A percentile compares a stretch with the other conserved stretches of the same genome.
These are phyloP conservation scores for Pyronema domesticum DNA, from an alignment of 495 filamentous ascomycete genomes.

Conservation along the genomic window DNA sequence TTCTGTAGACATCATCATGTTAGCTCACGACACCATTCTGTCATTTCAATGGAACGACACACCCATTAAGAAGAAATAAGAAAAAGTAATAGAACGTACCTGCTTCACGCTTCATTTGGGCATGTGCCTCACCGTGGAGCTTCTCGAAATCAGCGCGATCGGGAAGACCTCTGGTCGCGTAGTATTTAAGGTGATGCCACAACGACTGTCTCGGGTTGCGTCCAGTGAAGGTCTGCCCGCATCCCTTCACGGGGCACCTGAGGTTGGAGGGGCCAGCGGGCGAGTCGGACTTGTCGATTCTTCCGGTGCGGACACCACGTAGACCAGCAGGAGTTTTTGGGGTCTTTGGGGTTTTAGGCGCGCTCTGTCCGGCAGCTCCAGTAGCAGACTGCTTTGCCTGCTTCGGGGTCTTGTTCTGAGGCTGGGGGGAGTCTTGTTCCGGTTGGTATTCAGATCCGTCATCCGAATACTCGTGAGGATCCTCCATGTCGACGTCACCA, in stretches of 20 bases:
- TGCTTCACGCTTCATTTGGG: conserved; percentile 21
- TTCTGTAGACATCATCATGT: conserved; percentile 9
- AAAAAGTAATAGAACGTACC: conserved; percentile 7
- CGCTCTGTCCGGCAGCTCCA: background rate
- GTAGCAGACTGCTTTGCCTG: background rate
- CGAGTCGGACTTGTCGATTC: conserved; percentile 17
- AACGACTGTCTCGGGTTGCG: conserved; percentile 23
- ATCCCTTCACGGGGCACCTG: conserved; percentile 23
- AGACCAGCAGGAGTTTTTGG: conserved; percentile 12
- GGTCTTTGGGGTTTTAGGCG: conserved; percentile 9
- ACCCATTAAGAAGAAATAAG: background rate
- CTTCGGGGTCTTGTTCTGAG: background rate
- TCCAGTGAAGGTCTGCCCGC: conserved; percentile 22
- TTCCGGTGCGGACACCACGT: conserved; percentile 16
- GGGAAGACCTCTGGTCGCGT: conserved; percentile 21
- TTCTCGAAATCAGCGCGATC: conserved; percentile 23
- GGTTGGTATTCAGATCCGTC: conserved; percentile 3
- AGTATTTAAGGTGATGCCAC: conserved; percentile 23
- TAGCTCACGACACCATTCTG: background rate
- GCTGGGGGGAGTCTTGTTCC: conserved; percentile 1
- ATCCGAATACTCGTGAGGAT: conserved; percentile 3
- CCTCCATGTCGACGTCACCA: conserved; percentile 2
- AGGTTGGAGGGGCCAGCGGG: conserved; percentile 14
- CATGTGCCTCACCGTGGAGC: conserved; percentile 20
- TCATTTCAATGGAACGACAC: too few relatives aligned